These are phyloP conservation scores for Rutstroemia sp. DNA, from an alignment of 2,329 filamentous ascomycete genomes.

Conservation along the genomic window DNA sequence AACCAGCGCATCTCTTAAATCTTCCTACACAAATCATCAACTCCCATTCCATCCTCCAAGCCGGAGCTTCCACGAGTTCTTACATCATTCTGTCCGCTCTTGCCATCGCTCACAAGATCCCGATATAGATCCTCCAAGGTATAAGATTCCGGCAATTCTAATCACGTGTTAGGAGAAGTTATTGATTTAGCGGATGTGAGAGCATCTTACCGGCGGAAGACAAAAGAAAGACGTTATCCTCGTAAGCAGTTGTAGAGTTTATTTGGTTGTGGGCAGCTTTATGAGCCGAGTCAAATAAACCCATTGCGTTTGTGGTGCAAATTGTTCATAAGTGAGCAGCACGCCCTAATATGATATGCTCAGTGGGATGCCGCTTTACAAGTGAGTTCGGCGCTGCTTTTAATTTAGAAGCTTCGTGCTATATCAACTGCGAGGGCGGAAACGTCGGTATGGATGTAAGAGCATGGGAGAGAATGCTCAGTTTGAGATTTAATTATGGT, in stretches of 20 bases:
- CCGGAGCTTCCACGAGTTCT: not conserved
- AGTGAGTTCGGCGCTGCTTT: too few species aligned
- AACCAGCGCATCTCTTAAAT: conserved; percentile 20
- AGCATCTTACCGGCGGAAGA: not conserved
- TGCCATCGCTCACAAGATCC: conserved; percentile 1
- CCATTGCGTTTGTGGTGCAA: too few species aligned
- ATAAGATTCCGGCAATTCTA: not conserved
- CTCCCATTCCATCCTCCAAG: not conserved
- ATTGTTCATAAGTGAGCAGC: too few species aligned
- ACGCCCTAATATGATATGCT: too few species aligned
- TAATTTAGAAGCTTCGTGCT: too few species aligned
- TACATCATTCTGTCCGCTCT: conserved; percentile 5
- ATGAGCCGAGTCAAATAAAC: not conserved
- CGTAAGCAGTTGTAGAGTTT: not conserved
- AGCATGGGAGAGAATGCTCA: too few species aligned
- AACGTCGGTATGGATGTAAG: too few species aligned
- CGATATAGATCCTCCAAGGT: conserved; percentile 8
- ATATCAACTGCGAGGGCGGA: too few species aligned
- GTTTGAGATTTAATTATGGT: too few species aligned
- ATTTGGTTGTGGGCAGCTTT: not conserved
- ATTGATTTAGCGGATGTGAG: not conserved
- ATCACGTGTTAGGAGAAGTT: not conserved
- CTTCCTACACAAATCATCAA: conserved; percentile 11
- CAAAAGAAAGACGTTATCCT: not conserved
- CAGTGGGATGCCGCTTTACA: too few species aligned